phyloP scores from a whole-genome alignment of 768 basidiomycete genomes.

The Panellus pusillus region DNA sequence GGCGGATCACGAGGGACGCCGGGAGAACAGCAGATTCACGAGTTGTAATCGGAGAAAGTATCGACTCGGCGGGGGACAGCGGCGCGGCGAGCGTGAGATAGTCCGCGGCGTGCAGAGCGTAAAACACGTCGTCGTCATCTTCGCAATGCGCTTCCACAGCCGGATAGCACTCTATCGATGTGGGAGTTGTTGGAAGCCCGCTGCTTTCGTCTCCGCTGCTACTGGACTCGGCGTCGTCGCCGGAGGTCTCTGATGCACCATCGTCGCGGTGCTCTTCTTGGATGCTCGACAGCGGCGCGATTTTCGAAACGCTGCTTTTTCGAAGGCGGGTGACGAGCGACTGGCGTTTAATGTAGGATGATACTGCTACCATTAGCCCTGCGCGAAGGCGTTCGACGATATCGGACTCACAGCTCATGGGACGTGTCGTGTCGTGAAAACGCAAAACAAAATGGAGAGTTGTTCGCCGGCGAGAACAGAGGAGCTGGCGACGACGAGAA shows the following conservation, averaged over 20 bases:
- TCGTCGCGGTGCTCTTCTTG: neutral
- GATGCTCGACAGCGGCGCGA: neutral
- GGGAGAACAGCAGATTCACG: constrained; percentile 10
- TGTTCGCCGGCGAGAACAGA: no score
- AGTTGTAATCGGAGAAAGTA: neutral
- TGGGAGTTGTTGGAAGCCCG: no score
- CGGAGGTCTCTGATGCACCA: no score
- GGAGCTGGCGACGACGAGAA: no score
- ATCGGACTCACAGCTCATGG: no score
- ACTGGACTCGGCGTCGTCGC: no score
- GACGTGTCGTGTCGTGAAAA: no score
- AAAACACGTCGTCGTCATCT: constrained; percentile 13
- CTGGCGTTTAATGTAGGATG: neutral
- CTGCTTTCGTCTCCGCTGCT: no score
- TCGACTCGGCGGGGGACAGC: neutral
- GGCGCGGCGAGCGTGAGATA: constrained; percentile 10
- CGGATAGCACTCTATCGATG: no score
- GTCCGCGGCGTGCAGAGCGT: constrained; percentile 6
- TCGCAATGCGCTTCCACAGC: neutral
- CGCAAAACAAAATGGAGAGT: no score
- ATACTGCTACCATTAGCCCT: neutral
- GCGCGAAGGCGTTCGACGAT: no score
- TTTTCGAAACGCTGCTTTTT: neutral
- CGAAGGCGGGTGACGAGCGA: neutral
- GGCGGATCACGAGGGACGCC: neutral